phyloP scores from a whole-genome alignment of 352 stramenopile species.

The Pythium plurisporium region DNA sequence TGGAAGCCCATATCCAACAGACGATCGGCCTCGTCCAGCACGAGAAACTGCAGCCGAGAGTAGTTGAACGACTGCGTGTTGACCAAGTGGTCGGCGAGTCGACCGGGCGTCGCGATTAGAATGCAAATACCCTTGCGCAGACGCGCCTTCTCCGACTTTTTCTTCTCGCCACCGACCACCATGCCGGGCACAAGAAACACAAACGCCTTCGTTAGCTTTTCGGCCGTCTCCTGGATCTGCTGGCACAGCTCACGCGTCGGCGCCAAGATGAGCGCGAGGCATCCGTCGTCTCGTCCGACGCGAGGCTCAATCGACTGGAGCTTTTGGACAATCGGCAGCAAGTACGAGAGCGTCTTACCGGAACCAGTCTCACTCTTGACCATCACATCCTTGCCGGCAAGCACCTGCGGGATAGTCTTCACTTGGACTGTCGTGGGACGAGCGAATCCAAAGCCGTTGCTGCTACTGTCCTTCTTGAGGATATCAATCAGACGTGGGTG shows the following conservation, averaged over 20 bases:
- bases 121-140: constrained; percentile 93
- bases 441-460: constrained; percentile 69
- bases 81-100: constrained; percentile 95
- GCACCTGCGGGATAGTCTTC: constrained; percentile 67
- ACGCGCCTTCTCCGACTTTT: constrained; percentile 84
- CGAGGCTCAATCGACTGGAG: constrained; percentile 66
- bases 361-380: constrained; percentile 96
- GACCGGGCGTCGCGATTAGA: constrained; percentile 96
- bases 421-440: constrained; percentile 80
- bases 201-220: constrained; percentile 92
- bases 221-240: constrained; percentile 95
- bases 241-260: constrained; percentile 94
- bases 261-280: constrained; percentile 89
- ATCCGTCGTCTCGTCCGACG: constrained; percentile 81
- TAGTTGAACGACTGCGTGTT: constrained; percentile 93
- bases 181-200: constrained; percentile 82
- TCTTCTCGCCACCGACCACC: constrained; percentile 94
- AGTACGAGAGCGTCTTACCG: constrained; percentile 96
- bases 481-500: constrained; percentile 61
- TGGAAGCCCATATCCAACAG: constrained; percentile 99
- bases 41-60: constrained; percentile 89
- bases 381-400: constrained; percentile 84
- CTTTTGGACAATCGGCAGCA: constrained; percentile 93
- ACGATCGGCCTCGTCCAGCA: constrained; percentile 98
- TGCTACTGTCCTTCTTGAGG: constrained; percentile 47